phyloP scores from a whole-genome alignment of 495 filamentous ascomycete species.

The Daldinia loculata region DNA sequence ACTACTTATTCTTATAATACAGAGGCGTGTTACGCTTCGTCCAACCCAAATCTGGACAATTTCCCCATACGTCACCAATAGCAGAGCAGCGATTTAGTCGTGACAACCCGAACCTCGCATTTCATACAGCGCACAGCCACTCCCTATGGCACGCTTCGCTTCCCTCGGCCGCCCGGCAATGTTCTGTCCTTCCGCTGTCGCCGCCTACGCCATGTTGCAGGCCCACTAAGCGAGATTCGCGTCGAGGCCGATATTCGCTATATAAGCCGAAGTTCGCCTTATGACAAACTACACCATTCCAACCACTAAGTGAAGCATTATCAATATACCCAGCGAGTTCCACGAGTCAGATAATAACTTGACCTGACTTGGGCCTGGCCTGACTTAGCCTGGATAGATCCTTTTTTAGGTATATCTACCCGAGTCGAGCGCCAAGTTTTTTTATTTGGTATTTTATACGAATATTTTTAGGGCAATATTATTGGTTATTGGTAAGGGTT shows the following conservation, averaged over 20 bases:
- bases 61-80: slow-evolving; percentile 22
- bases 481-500: too few relatives aligned
- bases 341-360: too few relatives aligned
- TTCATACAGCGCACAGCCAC: slow-evolving; percentile 12
- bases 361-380: too few relatives aligned
- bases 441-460: too few relatives aligned
- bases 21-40: slow-evolving; percentile 1
- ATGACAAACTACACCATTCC: not conserved
- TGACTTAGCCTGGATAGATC: too few relatives aligned
- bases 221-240: slow-evolving; percentile 28
- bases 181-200: not conserved
- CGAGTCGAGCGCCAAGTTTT: too few relatives aligned
- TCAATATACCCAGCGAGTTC: too few relatives aligned
- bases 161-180: slow-evolving; percentile 6
- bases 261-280: slow-evolving; percentile 23
- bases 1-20: slow-evolving; percentile 24
- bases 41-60: slow-evolving; percentile 1
- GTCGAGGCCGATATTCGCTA: slow-evolving; percentile 30
- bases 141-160: slow-evolving; percentile 4
- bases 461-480: too few relatives aligned
- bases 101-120: slow-evolving; percentile 25
- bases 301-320: not conserved
- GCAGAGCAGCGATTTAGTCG: slow-evolving; percentile 3
- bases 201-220: slow-evolving; percentile 1
- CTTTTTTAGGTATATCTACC: too few relatives aligned